A percentile compares a stretch with the other conserved stretches of the same genome.
These are phyloP conservation scores for Isabelozyma gotoi DNA, from an alignment of 805 yeast species.

Conservation along the genomic window DNA sequence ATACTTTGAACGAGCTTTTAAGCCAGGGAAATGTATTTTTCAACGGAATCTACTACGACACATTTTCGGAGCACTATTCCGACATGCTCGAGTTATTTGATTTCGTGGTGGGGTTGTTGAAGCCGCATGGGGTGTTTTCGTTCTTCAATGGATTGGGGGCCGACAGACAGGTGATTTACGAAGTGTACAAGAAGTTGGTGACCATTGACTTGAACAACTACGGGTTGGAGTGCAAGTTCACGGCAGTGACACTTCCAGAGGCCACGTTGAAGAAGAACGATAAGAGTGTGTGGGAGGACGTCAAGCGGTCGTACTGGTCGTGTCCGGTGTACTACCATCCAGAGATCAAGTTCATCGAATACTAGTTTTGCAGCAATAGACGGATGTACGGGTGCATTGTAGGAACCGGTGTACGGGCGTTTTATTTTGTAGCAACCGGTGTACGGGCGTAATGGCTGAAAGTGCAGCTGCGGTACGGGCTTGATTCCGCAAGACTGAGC, in stretches of 20 bases:
- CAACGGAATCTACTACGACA: constrained; percentile 91
- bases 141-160: constrained; percentile 80
- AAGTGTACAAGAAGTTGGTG: constrained; percentile 82
- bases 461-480: too few species aligned
- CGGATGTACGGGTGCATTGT: neutral
- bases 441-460: too few species aligned
- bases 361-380: neutral
- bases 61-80: constrained; percentile 86
- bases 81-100: constrained; percentile 89
- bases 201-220: constrained; percentile 76
- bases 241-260: constrained; percentile 47
- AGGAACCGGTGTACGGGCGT: too few species aligned
- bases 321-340: constrained; percentile 71
- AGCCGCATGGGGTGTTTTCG: constrained; percentile 81
- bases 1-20: constrained; percentile 63
- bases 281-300: constrained; percentile 56
- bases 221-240: constrained; percentile 68
- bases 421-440: too few species aligned
- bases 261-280: constrained; percentile 18
- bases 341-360: constrained; percentile 47
- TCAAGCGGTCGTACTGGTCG: constrained; percentile 65
- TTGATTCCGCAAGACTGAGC: too few species aligned
- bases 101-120: constrained; percentile 73
- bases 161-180: constrained; percentile 42
- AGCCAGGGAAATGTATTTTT: constrained; percentile 66